These are phyloP conservation scores for Theobroma grandiflorum DNA, from an alignment of 441 rosid genomes.

Conservation along the genomic window DNA sequence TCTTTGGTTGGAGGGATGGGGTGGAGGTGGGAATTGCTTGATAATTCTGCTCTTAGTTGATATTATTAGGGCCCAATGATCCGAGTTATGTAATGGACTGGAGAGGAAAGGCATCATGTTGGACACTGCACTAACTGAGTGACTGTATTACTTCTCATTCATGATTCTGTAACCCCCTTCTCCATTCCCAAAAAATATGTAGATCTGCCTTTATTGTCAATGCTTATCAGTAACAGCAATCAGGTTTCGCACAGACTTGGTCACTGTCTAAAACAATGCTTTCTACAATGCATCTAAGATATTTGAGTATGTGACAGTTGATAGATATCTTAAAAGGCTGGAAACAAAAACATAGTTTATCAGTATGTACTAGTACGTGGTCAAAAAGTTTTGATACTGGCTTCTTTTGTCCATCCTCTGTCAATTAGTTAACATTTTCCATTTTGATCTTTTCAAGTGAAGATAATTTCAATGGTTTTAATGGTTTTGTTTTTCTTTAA, in stretches of 20 bases:
- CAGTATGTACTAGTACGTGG: neutral
- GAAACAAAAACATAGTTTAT: neutral
- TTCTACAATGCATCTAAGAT: neutral
- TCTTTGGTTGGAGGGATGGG: neutral
- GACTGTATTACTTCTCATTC: slow-evolving; percentile 1
- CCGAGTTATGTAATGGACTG: neutral
- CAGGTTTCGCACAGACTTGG: neutral
- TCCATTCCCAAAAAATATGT: neutral
- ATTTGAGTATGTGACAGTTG: neutral
- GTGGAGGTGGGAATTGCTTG: neutral
- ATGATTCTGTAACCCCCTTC: neutral
- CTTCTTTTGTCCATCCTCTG: neutral
- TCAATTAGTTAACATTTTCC: neutral
- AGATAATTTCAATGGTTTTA: neutral
- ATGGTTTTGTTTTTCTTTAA: neutral
- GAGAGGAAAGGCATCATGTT: neutral
- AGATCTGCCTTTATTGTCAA: neutral
- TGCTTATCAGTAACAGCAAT: neutral
- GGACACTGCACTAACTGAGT: neutral
- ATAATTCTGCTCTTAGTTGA: neutral
- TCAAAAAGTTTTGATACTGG: neutral
- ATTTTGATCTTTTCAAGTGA: neutral
- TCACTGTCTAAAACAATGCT: neutral
- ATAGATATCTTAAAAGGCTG: no score
- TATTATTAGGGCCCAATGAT: neutral